Evolutionary conservation across 163 green algal species (phyloP).

Genomic region (Scenedesmus sp.): DNA sequence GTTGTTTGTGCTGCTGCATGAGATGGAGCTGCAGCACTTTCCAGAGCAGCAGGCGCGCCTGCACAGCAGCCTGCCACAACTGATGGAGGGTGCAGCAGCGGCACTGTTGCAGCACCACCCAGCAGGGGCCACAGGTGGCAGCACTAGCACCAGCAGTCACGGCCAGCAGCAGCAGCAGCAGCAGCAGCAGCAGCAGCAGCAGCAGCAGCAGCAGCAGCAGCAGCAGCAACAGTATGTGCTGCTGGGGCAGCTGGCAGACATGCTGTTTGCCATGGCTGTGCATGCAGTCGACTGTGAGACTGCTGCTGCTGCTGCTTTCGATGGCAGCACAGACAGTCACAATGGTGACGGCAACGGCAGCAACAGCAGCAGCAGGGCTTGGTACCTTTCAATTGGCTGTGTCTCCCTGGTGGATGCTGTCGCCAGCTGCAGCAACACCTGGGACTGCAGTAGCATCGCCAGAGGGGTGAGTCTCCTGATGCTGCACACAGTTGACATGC

Average conservation of each 20-base stretch:
- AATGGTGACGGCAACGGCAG: not conserved
- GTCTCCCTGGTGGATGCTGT: conserved; percentile 6
- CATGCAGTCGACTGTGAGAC: conserved; percentile 1
- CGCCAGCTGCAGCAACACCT: not conserved
- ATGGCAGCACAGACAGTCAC: not conserved
- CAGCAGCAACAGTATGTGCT: conserved; percentile 16
- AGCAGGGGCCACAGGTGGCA: not conserved
- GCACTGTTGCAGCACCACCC: not conserved
- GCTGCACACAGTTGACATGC: not conserved
- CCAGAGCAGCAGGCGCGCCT: not conserved
- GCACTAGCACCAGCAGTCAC: no score
- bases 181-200: not conserved
- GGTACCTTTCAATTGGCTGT: not conserved
- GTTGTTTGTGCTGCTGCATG: conserved; percentile 20
- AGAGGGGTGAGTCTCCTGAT: not conserved
- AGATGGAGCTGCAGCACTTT: not conserved
- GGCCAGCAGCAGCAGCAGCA: conserved; percentile 25
- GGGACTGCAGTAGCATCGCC: not conserved
- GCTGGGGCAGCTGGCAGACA: not conserved
- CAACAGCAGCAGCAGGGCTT: conserved; percentile 13
- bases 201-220: conserved; percentile 26
- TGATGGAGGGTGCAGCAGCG: not conserved
- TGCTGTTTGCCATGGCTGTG: conserved; percentile 7
- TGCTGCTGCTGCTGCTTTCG: not conserved
- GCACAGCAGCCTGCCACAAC: not conserved